Evolutionary conservation across 169 alveolate genomes (phyloP).

Genomic region (Blepharisma undulans): DNA sequence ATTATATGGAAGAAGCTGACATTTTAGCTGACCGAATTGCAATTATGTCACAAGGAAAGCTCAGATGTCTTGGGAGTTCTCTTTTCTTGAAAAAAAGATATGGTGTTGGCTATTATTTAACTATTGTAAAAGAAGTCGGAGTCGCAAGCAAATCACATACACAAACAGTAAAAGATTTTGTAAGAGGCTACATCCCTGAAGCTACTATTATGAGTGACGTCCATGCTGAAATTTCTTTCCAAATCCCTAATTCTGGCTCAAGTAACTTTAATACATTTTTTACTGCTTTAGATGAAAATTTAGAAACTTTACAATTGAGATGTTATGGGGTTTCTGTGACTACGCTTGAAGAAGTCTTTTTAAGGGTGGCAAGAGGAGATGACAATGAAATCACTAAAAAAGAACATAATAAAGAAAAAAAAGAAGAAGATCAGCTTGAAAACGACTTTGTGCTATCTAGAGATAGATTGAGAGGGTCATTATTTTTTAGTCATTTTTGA

Average conservation of each 20-base stretch:
- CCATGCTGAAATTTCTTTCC: conserved; percentile 29
- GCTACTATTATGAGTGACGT: not conserved
- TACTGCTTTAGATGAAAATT: conserved; percentile 65
- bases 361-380: conserved; percentile 66
- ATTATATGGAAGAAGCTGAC: conserved; percentile 85
- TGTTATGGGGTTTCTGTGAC: conserved; percentile 85
- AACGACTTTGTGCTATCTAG: not conserved
- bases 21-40: conserved; percentile 81
- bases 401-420: not conserved
- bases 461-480: conserved; percentile 5
- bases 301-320: conserved; percentile 47
- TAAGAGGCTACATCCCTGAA: not conserved
- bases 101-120: conserved; percentile 73
- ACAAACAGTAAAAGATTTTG: not conserved
- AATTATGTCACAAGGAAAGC: conserved; percentile 69
- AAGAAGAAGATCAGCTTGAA: not conserved
- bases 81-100: conserved; percentile 71
- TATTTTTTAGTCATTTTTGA: conserved; percentile 47
- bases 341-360: conserved; percentile 89
- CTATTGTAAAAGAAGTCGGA: conserved; percentile 12
- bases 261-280: conserved; percentile 66
- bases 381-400: not conserved
- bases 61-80: conserved; percentile 77
- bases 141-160: not conserved
- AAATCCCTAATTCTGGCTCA: conserved; percentile 68